These are phyloP conservation scores for Vitis amurensis DNA, from an alignment of 164 flowering plant species.

Conservation along the genomic window DNA sequence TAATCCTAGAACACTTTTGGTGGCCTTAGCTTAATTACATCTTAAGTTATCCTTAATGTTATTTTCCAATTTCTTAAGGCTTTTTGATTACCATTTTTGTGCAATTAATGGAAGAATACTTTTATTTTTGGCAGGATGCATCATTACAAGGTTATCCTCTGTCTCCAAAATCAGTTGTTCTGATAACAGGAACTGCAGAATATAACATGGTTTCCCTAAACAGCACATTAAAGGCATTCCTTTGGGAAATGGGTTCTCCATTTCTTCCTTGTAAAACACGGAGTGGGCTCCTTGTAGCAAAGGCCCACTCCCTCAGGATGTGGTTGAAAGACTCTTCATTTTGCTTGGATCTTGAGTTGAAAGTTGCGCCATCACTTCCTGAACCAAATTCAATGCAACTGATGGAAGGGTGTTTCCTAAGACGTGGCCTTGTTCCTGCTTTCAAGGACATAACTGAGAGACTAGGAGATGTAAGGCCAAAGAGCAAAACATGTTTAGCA, in stretches of 20 bases:
- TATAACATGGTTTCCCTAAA: conserved; percentile 83
- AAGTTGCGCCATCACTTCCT: conserved; percentile 70
- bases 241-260: conserved; percentile 99
- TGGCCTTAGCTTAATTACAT: too few species aligned
- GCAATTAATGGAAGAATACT: background rate
- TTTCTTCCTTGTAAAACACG: conserved; percentile 87
- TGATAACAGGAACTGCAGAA: conserved; percentile 84
- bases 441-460: conserved; percentile 72
- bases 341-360: conserved; percentile 91
- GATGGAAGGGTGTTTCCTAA: conserved; percentile 77
- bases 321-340: conserved; percentile 98
- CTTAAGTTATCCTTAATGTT: background rate
- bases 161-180: conserved; percentile 88
- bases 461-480: conserved; percentile 78
- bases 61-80: background rate
- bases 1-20: too few species aligned
- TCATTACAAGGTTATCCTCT: conserved; percentile 84
- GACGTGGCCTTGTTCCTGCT: conserved; percentile 90
- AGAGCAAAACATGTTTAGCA: conserved; percentile 19
- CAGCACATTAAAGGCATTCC: conserved; percentile 76
- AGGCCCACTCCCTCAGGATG: conserved; percentile 88
- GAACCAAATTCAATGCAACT: conserved; percentile 84
- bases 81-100: background rate
- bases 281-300: conserved; percentile 79
- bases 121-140: conserved; percentile 68